Percentiles rank a stretch among this genome's conserved stretches.
Conservation (phyloP, 441 rosid species). For the Pelargonium cotyledonis region DNA sequence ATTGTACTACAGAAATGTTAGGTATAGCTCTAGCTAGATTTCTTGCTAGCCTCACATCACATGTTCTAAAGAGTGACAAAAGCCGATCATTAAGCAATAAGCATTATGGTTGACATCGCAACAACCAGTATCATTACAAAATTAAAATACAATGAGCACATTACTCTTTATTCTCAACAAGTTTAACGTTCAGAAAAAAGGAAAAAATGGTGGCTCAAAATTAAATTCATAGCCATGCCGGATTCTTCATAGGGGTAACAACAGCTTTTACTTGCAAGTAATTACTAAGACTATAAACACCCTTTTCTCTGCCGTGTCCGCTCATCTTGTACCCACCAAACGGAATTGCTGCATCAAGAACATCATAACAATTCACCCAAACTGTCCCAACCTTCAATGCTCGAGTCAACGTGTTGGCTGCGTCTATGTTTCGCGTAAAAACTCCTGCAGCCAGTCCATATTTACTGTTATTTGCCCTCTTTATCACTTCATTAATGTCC, state of each 20-base stretch:
- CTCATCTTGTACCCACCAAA: slow-evolving; percentile 85
- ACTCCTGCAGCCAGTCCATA: slow-evolving; percentile 68
- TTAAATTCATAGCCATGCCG: slow-evolving; percentile 50
- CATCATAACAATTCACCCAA: slow-evolving; percentile 64
- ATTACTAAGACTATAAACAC: slow-evolving; percentile 48
- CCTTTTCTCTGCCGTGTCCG: slow-evolving; percentile 66
- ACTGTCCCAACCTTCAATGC: slow-evolving; percentile 53
- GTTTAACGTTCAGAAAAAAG: no score
- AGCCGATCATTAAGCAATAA: no score
- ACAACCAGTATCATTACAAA: no score
- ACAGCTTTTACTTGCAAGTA: slow-evolving; percentile 80
- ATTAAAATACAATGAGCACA: no score
- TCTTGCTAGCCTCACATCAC: no score
- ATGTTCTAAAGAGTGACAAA: no score
- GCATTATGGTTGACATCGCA: no score
- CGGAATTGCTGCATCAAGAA: slow-evolving; percentile 54
- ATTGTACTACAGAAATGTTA: no score
- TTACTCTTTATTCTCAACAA: neutral
- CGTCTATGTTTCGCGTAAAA: slow-evolving; percentile 54
- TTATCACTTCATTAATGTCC: slow-evolving; percentile 21
- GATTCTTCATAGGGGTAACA: slow-evolving; percentile 59
- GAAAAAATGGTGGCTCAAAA: neutral
- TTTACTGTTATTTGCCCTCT: slow-evolving; percentile 20
- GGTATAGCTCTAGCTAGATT: no score
- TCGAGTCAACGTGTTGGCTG: slow-evolving; percentile 49